Evolutionary conservation across 208 protist species (phyloP).

Genomic region (Crithidia sp.): DNA sequence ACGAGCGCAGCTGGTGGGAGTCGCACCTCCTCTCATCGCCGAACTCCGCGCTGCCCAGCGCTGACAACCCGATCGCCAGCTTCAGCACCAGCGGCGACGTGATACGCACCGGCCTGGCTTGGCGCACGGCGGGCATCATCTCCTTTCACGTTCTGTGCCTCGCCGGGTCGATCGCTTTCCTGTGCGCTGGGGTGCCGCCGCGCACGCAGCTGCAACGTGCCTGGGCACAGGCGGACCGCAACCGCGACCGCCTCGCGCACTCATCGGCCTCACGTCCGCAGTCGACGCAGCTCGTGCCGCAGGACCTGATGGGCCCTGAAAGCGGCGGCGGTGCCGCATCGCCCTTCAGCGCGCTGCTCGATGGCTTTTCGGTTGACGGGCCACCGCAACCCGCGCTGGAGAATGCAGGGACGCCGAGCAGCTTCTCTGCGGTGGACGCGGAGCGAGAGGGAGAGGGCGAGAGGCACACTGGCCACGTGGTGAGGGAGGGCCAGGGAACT

Average conservation of each 20-base stretch:
- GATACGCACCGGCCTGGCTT: constrained; percentile 28
- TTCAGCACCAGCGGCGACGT: constrained; percentile 6
- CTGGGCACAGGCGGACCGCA: constrained; percentile 61
- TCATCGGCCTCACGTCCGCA: constrained; percentile 23
- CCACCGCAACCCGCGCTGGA: not conserved
- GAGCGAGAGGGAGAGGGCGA: not conserved
- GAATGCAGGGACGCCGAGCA: not conserved
- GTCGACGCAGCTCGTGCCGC: constrained; percentile 31
- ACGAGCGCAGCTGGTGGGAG: constrained; percentile 27
- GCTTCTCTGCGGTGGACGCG: not conserved
- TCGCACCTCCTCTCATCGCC: not conserved
- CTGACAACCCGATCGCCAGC: not conserved
- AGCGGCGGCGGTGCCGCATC: not conserved
- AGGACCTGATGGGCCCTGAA: constrained; percentile 19
- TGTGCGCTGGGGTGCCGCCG: constrained; percentile 50
- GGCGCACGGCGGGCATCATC: constrained; percentile 38
- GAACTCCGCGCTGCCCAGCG: not conserved
- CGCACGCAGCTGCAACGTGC: constrained; percentile 58
- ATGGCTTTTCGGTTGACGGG: constrained; percentile 17
- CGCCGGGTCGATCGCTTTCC: constrained; percentile 47
- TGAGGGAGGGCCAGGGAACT: too few relatives aligned
- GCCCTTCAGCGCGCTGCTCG: constrained; percentile 19
- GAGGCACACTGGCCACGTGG: too few relatives aligned
- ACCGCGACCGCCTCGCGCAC: constrained; percentile 35
- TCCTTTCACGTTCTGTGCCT: constrained; percentile 48